These are phyloP conservation scores for Malassezia caprae DNA, from an alignment of 1,284 basidiomycete species.

Conservation along the genomic window DNA sequence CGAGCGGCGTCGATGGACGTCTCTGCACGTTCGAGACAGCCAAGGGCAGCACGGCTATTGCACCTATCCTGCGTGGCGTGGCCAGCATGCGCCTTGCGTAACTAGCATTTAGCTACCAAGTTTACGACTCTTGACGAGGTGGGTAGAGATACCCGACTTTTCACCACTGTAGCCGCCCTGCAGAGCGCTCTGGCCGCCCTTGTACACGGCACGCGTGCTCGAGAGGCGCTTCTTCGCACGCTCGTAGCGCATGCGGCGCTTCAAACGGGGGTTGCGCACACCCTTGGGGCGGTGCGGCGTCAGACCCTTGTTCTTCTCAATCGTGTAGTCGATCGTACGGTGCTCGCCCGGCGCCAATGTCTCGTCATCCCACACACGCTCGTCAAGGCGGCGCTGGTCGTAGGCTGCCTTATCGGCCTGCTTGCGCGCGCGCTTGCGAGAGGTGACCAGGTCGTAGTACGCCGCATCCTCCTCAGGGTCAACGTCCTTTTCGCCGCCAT, in stretches of 20 bases:
- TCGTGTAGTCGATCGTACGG: conserved; percentile 39
- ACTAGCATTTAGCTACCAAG: conserved; percentile 23
- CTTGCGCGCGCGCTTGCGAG: conserved; percentile 25
- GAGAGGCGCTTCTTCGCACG: conserved; percentile 44
- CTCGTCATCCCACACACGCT: conserved; percentile 32
- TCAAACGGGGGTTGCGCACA: conserved; percentile 45
- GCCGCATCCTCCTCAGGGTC: conserved; percentile 29
- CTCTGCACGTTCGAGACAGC: conserved; percentile 81
- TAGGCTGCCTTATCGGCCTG: conserved; percentile 37
- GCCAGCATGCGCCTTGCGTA: conserved; percentile 27
- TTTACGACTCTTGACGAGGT: conserved; percentile 44
- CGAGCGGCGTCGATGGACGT: conserved; percentile 87
- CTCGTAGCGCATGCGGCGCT: conserved; percentile 46
- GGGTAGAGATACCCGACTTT: conserved; percentile 40
- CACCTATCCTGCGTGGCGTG: conserved; percentile 31
- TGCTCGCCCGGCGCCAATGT: conserved; percentile 37
- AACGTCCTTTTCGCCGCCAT: conserved; percentile 9
- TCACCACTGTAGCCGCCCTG: conserved; percentile 45
- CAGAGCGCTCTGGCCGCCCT: conserved; percentile 40
- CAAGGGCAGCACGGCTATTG: conserved; percentile 48
- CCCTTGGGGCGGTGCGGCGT: conserved; percentile 39
- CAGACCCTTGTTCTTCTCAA: conserved; percentile 46
- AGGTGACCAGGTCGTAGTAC: conserved; percentile 42
- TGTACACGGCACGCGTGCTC: conserved; percentile 42
- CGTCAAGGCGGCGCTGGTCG: conserved; percentile 32